Evolutionary conservation across 495 filamentous ascomycete genomes (phyloP).

Genomic region (Aspergillus coremiiformis): DNA sequence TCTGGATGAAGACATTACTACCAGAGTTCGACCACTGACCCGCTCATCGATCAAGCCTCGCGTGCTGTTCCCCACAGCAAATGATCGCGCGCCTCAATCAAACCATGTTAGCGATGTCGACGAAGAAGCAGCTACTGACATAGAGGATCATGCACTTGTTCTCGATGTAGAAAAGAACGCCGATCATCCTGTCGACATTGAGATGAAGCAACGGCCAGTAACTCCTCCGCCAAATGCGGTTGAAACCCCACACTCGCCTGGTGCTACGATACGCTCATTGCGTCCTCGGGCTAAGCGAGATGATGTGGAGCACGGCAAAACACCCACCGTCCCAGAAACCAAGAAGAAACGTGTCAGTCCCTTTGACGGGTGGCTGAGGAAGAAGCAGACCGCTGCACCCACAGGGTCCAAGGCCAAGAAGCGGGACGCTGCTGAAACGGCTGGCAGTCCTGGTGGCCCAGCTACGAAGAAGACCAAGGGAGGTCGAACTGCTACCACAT

Average conservation of each 20-base stretch:
- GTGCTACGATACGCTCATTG: constrained; percentile 23
- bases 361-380: constrained; percentile 58
- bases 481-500: constrained; percentile 8
- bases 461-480: constrained; percentile 26
- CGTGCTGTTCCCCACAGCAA: constrained; percentile 64
- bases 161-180: constrained; percentile 32
- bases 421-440: constrained; percentile 21
- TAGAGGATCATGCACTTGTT: constrained; percentile 48
- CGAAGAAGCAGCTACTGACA: constrained; percentile 48
- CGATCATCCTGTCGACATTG: constrained; percentile 14
- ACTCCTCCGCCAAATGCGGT: constrained; percentile 47
- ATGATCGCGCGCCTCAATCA: constrained; percentile 21
- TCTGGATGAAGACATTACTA: constrained; percentile 23
- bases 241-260: constrained; percentile 45
- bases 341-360: constrained; percentile 48
- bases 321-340: constrained; percentile 18
- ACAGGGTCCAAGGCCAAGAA: constrained; percentile 23
- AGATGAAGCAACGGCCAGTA: constrained; percentile 18
- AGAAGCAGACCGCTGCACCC: constrained; percentile 39
- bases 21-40: constrained; percentile 49
- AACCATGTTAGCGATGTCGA: constrained; percentile 38
- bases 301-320: constrained; percentile 11
- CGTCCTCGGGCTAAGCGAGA: constrained; percentile 23
- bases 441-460: constrained; percentile 20
- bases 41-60: constrained; percentile 76